phyloP scores from a whole-genome alignment of 257 asterid genomes.

The Pogostemon cablin region DNA sequence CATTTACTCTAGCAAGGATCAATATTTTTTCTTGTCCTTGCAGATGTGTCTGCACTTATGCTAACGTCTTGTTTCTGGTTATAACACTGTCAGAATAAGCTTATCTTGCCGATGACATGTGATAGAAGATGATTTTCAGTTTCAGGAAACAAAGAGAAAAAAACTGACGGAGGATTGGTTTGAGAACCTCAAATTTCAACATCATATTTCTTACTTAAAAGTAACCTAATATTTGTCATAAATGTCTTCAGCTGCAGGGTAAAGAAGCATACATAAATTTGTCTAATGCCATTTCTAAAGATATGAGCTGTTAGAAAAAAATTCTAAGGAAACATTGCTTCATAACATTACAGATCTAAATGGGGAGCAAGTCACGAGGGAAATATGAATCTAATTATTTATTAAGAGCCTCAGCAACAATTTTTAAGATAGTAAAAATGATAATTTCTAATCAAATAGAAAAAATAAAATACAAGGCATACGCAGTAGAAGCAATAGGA shows the following conservation, averaged over 20 bases:
- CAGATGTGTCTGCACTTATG: too few species aligned
- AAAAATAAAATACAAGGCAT: neutral
- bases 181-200: neutral
- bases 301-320: neutral
- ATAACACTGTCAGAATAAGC: too few species aligned
- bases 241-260: neutral
- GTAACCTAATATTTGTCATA: neutral
- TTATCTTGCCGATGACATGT: too few species aligned
- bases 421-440: neutral
- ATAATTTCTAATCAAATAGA: neutral
- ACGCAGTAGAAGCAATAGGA: slow-evolving; percentile 18
- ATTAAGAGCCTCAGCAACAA: neutral
- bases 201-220: neutral
- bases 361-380: neutral
- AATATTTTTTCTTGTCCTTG: too few species aligned
- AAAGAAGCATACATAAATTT: neutral
- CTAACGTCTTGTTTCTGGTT: too few species aligned
- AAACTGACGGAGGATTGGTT: neutral
- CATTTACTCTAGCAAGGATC: too few species aligned
- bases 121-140: too few species aligned
- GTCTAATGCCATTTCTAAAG: neutral
- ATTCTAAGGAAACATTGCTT: slow-evolving; percentile 8
- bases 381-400: neutral
- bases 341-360: neutral
- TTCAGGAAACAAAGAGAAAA: neutral